A percentile compares a stretch with the other conserved stretches of the same genome.
Evolutionary conservation across 177 flowering plant species (phyloP).

Genomic region (Vitis hybrid): DNA sequence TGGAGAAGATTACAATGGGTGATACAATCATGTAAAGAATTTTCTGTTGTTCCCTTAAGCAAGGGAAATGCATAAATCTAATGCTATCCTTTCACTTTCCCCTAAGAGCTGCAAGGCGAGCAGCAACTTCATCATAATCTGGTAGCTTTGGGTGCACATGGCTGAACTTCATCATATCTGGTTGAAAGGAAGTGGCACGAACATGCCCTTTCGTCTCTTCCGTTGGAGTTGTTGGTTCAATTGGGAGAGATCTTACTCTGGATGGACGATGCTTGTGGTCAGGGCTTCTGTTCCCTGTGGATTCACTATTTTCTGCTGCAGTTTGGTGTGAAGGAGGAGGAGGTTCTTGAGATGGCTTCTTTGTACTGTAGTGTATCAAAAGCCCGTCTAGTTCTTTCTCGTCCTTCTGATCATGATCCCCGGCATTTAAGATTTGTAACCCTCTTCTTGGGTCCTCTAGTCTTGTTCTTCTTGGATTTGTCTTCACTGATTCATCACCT

Average conservation of each 20-base stretch:
- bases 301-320: not conserved
- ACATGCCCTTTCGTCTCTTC: constrained; percentile 15
- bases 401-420: constrained; percentile 5
- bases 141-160: constrained; percentile 63
- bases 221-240: constrained; percentile 10
- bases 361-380: constrained; percentile 29
- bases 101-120: constrained; percentile 42
- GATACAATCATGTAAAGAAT: too few species aligned
- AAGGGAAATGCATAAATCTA: too few species aligned
- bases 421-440: too few species aligned
- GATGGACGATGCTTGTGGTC: constrained; percentile 4
- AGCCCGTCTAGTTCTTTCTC: constrained; percentile 42
- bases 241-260: constrained; percentile 25
- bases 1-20: too few species aligned
- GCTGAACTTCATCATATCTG: constrained; percentile 13
- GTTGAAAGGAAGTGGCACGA: constrained; percentile 31
- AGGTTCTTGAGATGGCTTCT: constrained; percentile 12
- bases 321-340: constrained; percentile 8
- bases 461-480: constrained; percentile 3
- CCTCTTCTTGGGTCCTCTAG: not conserved
- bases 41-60: too few species aligned
- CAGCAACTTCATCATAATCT: constrained; percentile 55
- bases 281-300: not conserved
- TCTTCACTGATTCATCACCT: not conserved
- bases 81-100: constrained; percentile 8